Evolutionary conservation across 192 early-diverging fungal species (phyloP), one percentile per base, ranked within the genome.

Genomic region (Chytriomyces hyalinus): DNA sequence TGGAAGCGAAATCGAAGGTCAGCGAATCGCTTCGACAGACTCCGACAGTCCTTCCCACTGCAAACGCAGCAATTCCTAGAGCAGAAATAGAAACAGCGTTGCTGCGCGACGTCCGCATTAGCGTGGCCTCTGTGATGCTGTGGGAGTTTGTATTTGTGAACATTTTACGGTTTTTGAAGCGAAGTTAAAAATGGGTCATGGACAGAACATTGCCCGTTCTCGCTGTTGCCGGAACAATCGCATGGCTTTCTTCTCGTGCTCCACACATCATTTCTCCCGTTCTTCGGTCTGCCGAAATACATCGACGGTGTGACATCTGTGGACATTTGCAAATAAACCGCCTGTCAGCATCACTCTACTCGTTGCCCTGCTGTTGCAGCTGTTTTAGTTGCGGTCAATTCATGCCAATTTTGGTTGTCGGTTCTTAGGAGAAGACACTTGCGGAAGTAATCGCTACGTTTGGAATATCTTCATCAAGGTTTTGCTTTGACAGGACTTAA

Each of bases 281-380:
- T 61, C 50, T 15, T 69, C 15, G 49, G 22, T 24, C 24, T 77
- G 6, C 74, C 74, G 7, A 26, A 76, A 45, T 76, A 65, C 43
- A 44, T 76, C 15, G 75, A 76, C 48, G 65, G 45, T 8, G 45
- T 76, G 48, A 50, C 64, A 10, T 63, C 75, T 69, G 75, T 67
- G 63, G 75, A 67, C 36, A 20, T 22, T 46, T 46, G 11, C 15
- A 49, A 48, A 68, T 11, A 49, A 50, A 68, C 15, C 22, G 11
- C 0, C 47, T 13, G 11, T 15, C 15, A 2, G 8, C 51, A 36
- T 81, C 94, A 92, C 76, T 95, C 1, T 20, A 93, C 94, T 3
- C 90, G 90, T 81, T 94, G 93, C 92, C 80, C 75, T 6, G 70
- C 96, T 44, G 93, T 97, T 47, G 80, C 89, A 1, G 94, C 97